Evolutionary conservation across 768 basidiomycete species (phyloP).

Genomic region (Kondoa malvinella): DNA sequence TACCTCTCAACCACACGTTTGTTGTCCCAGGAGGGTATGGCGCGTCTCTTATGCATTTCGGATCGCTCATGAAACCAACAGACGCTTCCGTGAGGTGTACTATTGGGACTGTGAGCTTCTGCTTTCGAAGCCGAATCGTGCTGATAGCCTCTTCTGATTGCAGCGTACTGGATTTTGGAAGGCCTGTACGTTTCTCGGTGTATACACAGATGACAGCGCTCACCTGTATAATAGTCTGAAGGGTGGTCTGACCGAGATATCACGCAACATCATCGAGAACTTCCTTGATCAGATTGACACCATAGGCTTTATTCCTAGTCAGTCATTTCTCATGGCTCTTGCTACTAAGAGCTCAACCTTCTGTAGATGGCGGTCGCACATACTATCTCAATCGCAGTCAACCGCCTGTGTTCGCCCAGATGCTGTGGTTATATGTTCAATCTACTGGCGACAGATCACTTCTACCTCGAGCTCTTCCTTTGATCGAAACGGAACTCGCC

Average conservation of each 20-base stretch:
- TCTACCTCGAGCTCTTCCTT: constrained; percentile 58
- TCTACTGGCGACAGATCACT: constrained; percentile 57
- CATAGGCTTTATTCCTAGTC: constrained; percentile 84
- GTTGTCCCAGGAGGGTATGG: constrained; percentile 72
- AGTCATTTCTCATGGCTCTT: too few species aligned
- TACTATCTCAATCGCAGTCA: too few species aligned
- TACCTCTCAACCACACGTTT: constrained; percentile 80
- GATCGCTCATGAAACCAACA: too few species aligned
- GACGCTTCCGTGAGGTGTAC: constrained; percentile 38
- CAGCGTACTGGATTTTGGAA: constrained; percentile 72
- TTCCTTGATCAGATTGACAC: constrained; percentile 81
- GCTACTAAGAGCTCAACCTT: too few species aligned
- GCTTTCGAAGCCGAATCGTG: neutral
- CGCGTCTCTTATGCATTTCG: too few species aligned
- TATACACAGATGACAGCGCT: too few species aligned
- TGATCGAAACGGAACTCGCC: constrained; percentile 65
- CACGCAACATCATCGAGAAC: constrained; percentile 64
- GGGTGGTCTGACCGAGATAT: constrained; percentile 55
- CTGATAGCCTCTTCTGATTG: constrained; percentile 33
- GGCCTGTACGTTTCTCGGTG: too few species aligned
- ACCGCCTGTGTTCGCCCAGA: constrained; percentile 37
- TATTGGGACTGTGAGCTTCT: neutral
- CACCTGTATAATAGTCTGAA: too few species aligned
- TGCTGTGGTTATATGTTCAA: constrained; percentile 70
- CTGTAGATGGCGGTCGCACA: too few species aligned